A percentile compares a stretch with the other conserved stretches of the same genome.
phyloP scores from a whole-genome alignment of 805 yeast genomes.

The Yarrowia sp. region DNA sequence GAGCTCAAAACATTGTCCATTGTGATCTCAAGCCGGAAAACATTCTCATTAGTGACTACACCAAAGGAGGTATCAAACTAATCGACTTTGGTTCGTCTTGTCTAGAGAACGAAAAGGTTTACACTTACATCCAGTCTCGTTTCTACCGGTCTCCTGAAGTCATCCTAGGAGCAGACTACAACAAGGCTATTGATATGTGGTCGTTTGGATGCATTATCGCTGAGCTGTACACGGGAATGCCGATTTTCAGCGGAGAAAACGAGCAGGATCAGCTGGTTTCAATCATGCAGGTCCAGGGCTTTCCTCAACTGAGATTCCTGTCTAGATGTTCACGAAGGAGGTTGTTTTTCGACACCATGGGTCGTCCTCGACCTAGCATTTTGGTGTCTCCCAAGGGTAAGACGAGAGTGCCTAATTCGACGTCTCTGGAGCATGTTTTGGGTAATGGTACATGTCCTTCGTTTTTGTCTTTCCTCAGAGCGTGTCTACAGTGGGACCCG shows the following conservation, averaged over 20 bases:
- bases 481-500: conserved; percentile 73
- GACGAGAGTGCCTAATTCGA: conserved; percentile 34
- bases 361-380: conserved; percentile 36
- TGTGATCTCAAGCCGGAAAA: conserved; percentile 89
- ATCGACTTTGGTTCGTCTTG: conserved; percentile 73
- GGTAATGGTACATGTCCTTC: conserved; percentile 33
- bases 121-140: conserved; percentile 92
- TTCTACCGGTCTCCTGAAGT: conserved; percentile 96
- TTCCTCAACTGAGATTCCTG: conserved; percentile 57
- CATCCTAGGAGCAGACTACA: conserved; percentile 83
- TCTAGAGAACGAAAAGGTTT: conserved; percentile 70
- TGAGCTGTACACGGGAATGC: conserved; percentile 87
- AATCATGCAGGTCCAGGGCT: conserved; percentile 85
- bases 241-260: conserved; percentile 92
- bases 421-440: conserved; percentile 34
- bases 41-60: conserved; percentile 54
- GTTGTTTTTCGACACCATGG: conserved; percentile 42
- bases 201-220: conserved; percentile 96
- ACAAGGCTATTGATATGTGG: conserved; percentile 95
- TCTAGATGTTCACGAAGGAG: conserved; percentile 39
- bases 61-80: conserved; percentile 54
- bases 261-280: conserved; percentile 87
- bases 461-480: conserved; percentile 51
- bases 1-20: conserved; percentile 59
- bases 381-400: conserved; percentile 33